Base-by-base conservation (phyloP, 2,329 filamentous ascomycete genomes). In the Tolypocladium paradoxum region DNA sequence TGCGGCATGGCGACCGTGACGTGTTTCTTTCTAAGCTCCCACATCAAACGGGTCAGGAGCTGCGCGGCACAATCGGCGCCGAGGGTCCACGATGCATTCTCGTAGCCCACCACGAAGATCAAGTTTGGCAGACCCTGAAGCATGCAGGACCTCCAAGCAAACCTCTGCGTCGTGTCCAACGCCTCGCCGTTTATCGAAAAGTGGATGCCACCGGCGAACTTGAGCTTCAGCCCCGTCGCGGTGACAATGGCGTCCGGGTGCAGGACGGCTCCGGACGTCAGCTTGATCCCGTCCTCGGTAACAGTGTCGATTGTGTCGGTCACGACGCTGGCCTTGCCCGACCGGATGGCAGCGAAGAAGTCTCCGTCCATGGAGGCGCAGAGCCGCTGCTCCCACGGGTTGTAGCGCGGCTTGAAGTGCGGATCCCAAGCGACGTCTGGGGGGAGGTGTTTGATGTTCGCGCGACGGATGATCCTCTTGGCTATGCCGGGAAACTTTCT, bases 321-420 rank as follows among this genome's bases (percentile, higher is more conserved):
- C 2, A 73, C 68, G 1, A 80, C 62, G 14, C 66, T 61, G 14
- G 61, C 70, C 45, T 66, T 74, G 27, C 69, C 68, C 1, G 58
- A 64, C 1, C 66, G 65, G 16, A 77, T 61, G 0, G 70, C 67
- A 6, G 62, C 53, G 56, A 70, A 79, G 52, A 78, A 75, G 57
- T 77, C 76, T 0, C 72, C 73, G 31, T 76, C 68, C 20, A 68
- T 64, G 1, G 61, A 78, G 33, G 84, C 70, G 59, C 85, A 89
- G 20, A 90, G 68, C 1, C 87, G 78, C 61, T 90, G 86, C 52
- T 88, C 77, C 82, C 84, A 83, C 0, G 80, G 81, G 6, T 75
- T 74, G 54, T 83, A 83, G 1, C 64, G 61, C 0, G 79, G 79
- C 22, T 70, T 69, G 67, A 82, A 82, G 60, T 83, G 74, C 1